Evolutionary conservation across 2,329 filamentous ascomycete species (phyloP).

Genomic region (Fusarium coffeatum): DNA sequence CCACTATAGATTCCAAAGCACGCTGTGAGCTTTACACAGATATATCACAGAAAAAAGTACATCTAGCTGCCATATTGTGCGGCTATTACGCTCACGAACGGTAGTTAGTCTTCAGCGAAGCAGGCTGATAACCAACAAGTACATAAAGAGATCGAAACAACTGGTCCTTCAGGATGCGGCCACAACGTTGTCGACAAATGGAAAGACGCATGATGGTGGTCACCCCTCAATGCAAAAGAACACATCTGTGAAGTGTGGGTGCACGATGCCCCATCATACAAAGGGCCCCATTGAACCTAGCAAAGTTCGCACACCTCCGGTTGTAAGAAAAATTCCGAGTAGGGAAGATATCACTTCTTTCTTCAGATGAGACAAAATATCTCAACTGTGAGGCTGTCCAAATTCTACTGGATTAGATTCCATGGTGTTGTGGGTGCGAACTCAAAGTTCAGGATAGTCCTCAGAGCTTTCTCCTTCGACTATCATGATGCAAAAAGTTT

Average conservation of each 20-base stretch:
- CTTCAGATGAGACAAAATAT: neutral
- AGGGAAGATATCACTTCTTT: neutral
- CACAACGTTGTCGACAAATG: constrained; percentile 23
- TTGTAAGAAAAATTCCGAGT: neutral
- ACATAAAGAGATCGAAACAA: constrained; percentile 11
- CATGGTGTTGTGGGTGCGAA: neutral
- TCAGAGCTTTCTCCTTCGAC: constrained; percentile 19
- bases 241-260: constrained; percentile 38
- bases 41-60: neutral
- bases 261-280: constrained; percentile 42
- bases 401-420: neutral
- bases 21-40: neutral
- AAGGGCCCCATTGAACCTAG: constrained; percentile 41
- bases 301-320: constrained; percentile 17
- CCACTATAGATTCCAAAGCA: neutral
- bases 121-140: neutral
- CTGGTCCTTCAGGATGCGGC: constrained; percentile 8
- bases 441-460: neutral
- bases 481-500: constrained; percentile 34
- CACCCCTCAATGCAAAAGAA: constrained; percentile 42
- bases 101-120: constrained; percentile 2
- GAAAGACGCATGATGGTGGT: constrained; percentile 39
- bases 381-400: neutral
- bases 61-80: constrained; percentile 1
- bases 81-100: constrained; percentile 4